Percentiles rank a stretch among this genome's conserved stretches.
phyloP scores from a whole-genome alignment of 805 yeast species.

The Nakazawaea wickerhamii region DNA sequence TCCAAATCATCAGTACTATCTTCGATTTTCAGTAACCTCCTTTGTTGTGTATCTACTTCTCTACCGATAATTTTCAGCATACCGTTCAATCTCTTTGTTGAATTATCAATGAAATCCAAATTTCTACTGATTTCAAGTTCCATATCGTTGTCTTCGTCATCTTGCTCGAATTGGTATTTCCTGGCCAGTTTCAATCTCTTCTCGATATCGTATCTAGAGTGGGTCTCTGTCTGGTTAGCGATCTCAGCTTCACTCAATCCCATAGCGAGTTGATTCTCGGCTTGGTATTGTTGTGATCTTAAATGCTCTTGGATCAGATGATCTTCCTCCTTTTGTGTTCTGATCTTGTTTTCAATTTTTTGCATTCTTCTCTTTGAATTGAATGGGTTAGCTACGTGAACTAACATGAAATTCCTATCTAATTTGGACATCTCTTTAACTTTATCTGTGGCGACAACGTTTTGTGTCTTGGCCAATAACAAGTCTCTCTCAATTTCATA shows the following conservation, averaged over 20 bases:
- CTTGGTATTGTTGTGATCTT: slow-evolving; percentile 50
- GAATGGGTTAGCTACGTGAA: slow-evolving; percentile 82
- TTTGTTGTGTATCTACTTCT: slow-evolving; percentile 77
- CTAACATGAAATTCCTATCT: slow-evolving; percentile 76
- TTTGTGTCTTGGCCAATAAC: slow-evolving; percentile 74
- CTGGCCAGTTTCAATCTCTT: slow-evolving; percentile 40
- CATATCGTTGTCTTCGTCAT: slow-evolving; percentile 88
- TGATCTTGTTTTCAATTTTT: slow-evolving; percentile 66
- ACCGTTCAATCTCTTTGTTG: slow-evolving; percentile 63
- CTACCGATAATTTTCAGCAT: slow-evolving; percentile 68
- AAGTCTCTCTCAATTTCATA: slow-evolving; percentile 75
- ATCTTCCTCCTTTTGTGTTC: slow-evolving; percentile 32
- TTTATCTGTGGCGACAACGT: slow-evolving; percentile 73
- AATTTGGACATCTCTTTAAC: slow-evolving; percentile 73
- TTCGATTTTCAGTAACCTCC: slow-evolving; percentile 66
- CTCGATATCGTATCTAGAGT: slow-evolving; percentile 11
- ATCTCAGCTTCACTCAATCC: slow-evolving; percentile 41
- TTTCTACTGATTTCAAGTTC: slow-evolving; percentile 83
- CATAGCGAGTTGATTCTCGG: slow-evolving; percentile 62
- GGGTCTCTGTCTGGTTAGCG: slow-evolving; percentile 14
- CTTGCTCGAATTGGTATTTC: slow-evolving; percentile 78
- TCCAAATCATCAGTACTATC: slow-evolving; percentile 83
- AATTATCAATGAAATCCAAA: slow-evolving; percentile 67
- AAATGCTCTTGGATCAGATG: slow-evolving; percentile 47
- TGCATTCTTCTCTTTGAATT: slow-evolving; percentile 73